Evolutionary conservation across 805 yeast species (phyloP).

Genomic region (Kregervanrija fluxuum): DNA sequence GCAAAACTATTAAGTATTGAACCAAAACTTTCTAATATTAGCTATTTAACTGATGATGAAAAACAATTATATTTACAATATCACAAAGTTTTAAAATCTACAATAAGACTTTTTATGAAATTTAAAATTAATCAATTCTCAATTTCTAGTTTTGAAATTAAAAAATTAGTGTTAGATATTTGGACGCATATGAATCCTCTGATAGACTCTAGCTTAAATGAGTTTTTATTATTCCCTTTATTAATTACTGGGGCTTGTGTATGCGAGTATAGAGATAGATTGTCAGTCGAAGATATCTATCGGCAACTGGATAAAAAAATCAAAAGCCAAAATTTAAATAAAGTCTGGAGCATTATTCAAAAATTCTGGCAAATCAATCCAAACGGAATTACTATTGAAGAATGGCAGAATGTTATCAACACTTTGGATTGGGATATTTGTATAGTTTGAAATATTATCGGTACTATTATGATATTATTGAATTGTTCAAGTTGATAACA

Average conservation of each 20-base stretch:
- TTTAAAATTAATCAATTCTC: background rate
- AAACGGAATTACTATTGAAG: background rate
- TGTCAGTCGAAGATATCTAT: background rate
- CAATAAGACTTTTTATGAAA: conserved; percentile 1
- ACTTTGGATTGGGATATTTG: background rate
- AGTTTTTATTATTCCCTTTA: conserved; percentile 1
- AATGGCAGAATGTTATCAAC: background rate
- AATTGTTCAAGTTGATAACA: too few species aligned
- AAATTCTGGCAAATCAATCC: background rate
- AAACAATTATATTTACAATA: background rate
- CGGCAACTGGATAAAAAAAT: background rate
- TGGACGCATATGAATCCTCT: background rate
- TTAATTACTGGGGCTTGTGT: background rate
- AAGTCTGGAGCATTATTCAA: conserved; percentile 1
- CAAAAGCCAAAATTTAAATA: conserved; percentile 1
- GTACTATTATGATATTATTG: too few species aligned
- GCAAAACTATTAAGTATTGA: background rate
- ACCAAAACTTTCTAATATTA: background rate
- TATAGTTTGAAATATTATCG: background rate
- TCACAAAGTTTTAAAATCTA: background rate
- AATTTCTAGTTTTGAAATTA: background rate
- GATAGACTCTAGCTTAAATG: background rate
- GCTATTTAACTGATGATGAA: background rate
- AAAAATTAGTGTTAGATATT: background rate
- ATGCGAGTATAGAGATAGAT: background rate